Evolutionary conservation across 148 eudicot genomes (phyloP).

Genomic region (Polygonum maritimum): DNA sequence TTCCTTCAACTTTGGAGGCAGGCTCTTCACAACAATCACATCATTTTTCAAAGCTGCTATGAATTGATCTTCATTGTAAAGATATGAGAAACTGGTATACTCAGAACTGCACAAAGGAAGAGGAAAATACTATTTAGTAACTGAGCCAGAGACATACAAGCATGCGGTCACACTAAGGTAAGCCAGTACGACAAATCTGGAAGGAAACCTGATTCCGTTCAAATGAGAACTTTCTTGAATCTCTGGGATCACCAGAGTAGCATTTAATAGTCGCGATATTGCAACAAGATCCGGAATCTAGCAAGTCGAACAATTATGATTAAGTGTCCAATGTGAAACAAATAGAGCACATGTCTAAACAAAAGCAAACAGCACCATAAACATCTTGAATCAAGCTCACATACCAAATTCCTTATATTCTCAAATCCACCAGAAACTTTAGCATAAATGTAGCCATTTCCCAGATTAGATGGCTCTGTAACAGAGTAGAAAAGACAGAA

Average conservation of each 20-base stretch:
- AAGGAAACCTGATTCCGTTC: conserved; percentile 75
- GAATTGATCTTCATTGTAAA: conserved; percentile 84
- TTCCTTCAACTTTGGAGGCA: conserved; percentile 65
- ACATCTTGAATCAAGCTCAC: conserved; percentile 15
- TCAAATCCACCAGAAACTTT: conserved; percentile 92
- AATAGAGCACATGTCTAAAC: neutral
- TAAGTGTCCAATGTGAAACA: neutral
- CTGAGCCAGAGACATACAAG: neutral
- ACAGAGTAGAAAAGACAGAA: conserved; percentile 11
- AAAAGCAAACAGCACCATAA: neutral
- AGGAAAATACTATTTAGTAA: conserved; percentile 14
- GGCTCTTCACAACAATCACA: conserved; percentile 54
- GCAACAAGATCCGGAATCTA: conserved; percentile 95
- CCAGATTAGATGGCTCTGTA: conserved; percentile 59
- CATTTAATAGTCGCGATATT: conserved; percentile 82
- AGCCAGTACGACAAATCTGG: neutral
- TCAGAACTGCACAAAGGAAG: conserved; percentile 48
- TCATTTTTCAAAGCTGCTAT: conserved; percentile 63
- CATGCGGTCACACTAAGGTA: neutral
- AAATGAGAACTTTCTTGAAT: conserved; percentile 72
- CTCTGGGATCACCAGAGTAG: conserved; percentile 94
- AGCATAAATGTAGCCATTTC: conserved; percentile 85
- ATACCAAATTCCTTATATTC: conserved; percentile 75
- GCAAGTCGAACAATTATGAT: conserved; percentile 19
- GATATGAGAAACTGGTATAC: conserved; percentile 80